phyloP scores from a whole-genome alignment of 352 stramenopile genomes.

The Globisporangium takayamanum region DNA sequence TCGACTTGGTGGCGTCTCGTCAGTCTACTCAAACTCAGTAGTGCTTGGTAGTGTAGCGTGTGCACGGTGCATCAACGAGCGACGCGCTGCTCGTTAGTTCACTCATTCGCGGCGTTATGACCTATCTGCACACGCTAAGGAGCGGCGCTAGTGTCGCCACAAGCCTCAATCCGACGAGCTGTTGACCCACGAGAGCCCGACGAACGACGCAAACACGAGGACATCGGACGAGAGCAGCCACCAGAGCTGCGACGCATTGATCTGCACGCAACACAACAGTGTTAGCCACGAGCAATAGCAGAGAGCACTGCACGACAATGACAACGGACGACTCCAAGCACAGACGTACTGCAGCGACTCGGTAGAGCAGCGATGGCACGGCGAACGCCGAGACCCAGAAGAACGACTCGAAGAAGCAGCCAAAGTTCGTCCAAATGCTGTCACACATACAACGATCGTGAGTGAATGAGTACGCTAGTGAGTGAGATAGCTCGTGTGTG shows the following conservation, averaged over 20 bases:
- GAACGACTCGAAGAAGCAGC: slow-evolving; percentile 68
- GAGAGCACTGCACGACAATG: background rate
- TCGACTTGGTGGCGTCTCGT: no score
- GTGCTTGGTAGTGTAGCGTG: no score
- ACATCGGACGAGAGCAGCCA: slow-evolving; percentile 58
- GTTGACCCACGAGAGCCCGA: slow-evolving; percentile 35
- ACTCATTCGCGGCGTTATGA: no score
- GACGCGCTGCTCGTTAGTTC: no score
- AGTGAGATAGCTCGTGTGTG: background rate
- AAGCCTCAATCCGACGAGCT: slow-evolving; percentile 18
- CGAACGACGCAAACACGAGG: slow-evolving; percentile 54
- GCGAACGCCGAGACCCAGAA: slow-evolving; percentile 63
- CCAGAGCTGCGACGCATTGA: slow-evolving; percentile 47
- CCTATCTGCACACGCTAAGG: no score
- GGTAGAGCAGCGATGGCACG: slow-evolving; percentile 57
- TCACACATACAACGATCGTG: no score
- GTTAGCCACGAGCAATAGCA: background rate
- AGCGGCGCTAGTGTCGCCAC: no score
- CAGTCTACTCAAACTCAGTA: no score
- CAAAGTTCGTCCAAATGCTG: slow-evolving; percentile 54
- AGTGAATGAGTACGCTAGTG: background rate
- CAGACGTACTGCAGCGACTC: slow-evolving; percentile 46
- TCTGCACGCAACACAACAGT: slow-evolving; percentile 18
- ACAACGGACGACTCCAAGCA: background rate
- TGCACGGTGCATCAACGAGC: no score